Evolutionary conservation across 495 filamentous ascomycete species (phyloP), one percentile per base, ranked within the genome.

Genomic region (Aspergillus hancockii): DNA sequence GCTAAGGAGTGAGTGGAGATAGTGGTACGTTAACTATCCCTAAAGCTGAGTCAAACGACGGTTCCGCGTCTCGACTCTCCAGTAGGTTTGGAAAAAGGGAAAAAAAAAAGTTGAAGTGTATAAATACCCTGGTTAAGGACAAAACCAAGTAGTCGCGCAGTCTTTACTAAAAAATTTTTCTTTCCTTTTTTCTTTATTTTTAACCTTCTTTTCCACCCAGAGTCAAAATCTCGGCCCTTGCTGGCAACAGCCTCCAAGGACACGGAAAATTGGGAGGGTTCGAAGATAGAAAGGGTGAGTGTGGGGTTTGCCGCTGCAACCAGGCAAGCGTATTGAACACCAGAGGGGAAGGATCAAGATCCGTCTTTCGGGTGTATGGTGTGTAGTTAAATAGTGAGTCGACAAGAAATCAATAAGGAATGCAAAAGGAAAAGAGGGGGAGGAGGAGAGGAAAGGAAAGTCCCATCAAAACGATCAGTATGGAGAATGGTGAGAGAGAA

Each of bases 251-350:
- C 25, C 3, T 34, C 54, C 46, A 55, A 50, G 55, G 41, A 49
- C 52, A 43, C 53, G 52, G 49, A 59, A 43, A 30, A 38, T 41
- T 54, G 56, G 46, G 52, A 65, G 55, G 49, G 54, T 60, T 54
- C 57, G 31, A 54, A 49, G 52, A 53, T 49, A 62, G 79, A 73
- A 58, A 83, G 69, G 63, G 76, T 79, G 38, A 84, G 85, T 49
- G 83, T 93, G 46, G 84, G 92, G 65, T 75, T 93, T 63, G 57
- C 60, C 62, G 67, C 71, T 72, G 71, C 71, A 66, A 66, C 71
- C 71, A 65, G 73, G 70, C 71, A 74, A 63, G 64, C 64, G 70
- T 63, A 30, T 19, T 32, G 49, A 34, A 31, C 32, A 32, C 23
- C 38, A 41, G 14, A 41, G 38, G 38, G 8, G 16, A 41, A 41